Evolutionary conservation across 1,284 basidiomycete species (phyloP), one percentile per base, ranked within the genome.

Genomic region (Puccinia triticina): DNA sequence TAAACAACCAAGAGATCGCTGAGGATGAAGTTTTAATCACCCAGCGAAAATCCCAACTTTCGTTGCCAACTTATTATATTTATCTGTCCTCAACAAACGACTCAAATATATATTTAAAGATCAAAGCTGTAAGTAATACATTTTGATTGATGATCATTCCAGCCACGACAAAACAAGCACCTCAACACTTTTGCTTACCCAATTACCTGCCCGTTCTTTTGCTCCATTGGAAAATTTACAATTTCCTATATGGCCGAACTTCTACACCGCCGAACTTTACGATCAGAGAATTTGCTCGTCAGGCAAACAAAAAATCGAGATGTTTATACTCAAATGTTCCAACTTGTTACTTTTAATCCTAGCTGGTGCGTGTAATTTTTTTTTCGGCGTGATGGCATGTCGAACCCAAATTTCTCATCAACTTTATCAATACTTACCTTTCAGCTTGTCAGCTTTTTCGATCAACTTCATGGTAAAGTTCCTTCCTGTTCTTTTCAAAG

Each of bases 401-500:
- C 43, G 7, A 14, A 46, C 14, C 43, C 53, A n/a, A n/a, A 12
- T 57, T n/a, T 26, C 55, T 57, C 23, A 57, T 26, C 21, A n/a
- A 53, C 50, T 18, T 53, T 5, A n/a, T 57, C 12, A 3, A 5
- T n/a, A 10, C 26, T n/a, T 48, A 23, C 23, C n/a, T 40, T 66
- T 23, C 43, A 69, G 66, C 43, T 46, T 69, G 40, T 48, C 66
- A 69, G 66, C 66, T 48, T 48, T 69, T n/a, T n/a, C 66, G 43
- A 46, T 69, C 43, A 69, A 7, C n/a, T 29, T 48, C 43, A 48
- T 46, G 66, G 66, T 69, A 48, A 69, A 69, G n/a, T 21, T 48
- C n/a, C 8, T n/a, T 69, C 66, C 26, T 8, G 29, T 2, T 69
- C 21, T 26, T 48, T 37, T 23, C n/a, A 48, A 37, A 69, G 23